These are phyloP conservation scores for Peterozyma toletana DNA, from an alignment of 805 yeast species.

Conservation along the genomic window DNA sequence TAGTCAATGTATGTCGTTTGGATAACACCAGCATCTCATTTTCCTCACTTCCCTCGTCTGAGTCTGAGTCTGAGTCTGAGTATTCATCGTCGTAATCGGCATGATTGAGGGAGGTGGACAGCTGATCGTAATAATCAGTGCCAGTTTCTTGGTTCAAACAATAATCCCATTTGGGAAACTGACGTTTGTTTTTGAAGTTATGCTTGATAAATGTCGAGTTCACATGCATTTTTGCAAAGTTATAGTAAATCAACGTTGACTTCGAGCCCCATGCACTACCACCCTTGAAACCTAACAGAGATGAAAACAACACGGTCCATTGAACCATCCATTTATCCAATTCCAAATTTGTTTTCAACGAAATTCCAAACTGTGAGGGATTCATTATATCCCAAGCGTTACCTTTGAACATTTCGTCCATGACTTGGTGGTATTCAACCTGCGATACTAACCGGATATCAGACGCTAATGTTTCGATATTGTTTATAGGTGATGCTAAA, in stretches of 20 bases:
- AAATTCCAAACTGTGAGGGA: slow-evolving; percentile 59
- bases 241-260: slow-evolving; percentile 61
- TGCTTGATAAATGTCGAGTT: slow-evolving; percentile 39
- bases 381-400: slow-evolving; percentile 54
- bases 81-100: neutral
- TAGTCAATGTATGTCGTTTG: slow-evolving; percentile 5
- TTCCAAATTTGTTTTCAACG: slow-evolving; percentile 59
- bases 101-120: neutral
- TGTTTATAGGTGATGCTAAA: slow-evolving; percentile 9
- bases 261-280: slow-evolving; percentile 59
- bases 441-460: slow-evolving; percentile 60
- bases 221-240: slow-evolving; percentile 70
- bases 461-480: slow-evolving; percentile 17
- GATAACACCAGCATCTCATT: slow-evolving; percentile 17
- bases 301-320: slow-evolving; percentile 65
- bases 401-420: slow-evolving; percentile 47
- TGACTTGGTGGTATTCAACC: slow-evolving; percentile 61
- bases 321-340: slow-evolving; percentile 76
- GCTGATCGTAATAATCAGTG: neutral
- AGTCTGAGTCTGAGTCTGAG: neutral
- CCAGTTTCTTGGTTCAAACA: neutral
- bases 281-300: slow-evolving; percentile 32
- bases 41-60: slow-evolving; percentile 10
- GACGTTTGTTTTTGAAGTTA: slow-evolving; percentile 32
- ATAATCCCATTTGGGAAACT: slow-evolving; percentile 4